These are phyloP conservation scores for Ophiostoma himal-ulmi DNA, from an alignment of 2,329 filamentous ascomycete genomes.

Conservation along the genomic window DNA sequence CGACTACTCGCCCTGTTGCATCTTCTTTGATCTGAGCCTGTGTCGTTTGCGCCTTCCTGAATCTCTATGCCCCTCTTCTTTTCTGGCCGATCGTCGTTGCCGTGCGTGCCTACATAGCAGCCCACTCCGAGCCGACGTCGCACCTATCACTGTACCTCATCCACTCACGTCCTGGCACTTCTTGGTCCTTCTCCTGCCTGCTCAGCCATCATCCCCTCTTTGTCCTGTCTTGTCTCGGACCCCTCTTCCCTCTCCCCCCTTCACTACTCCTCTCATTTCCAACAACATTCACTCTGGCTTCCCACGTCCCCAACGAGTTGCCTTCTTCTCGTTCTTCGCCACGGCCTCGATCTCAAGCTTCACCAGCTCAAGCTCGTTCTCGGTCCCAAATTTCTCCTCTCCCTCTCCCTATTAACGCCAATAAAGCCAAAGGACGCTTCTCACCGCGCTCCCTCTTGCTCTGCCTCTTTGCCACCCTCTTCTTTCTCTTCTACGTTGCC, in stretches of 20 bases:
- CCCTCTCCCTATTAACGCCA: conserved; percentile 37
- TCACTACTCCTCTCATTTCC: background rate
- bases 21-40: background rate
- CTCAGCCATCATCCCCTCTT: background rate
- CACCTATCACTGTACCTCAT: background rate
- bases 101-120: background rate
- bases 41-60: background rate
- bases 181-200: background rate
- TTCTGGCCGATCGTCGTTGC: background rate
- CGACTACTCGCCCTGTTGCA: background rate
- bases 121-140: conserved; percentile 11
- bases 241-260: background rate
- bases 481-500: conserved; percentile 52
- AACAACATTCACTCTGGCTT: conserved; percentile 18
- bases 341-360: conserved; percentile 7
- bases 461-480: conserved; percentile 47
- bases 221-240: background rate
- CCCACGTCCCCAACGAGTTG: conserved; percentile 14
- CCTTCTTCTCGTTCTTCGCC: conserved; percentile 33
- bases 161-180: conserved; percentile 1
- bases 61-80: background rate
- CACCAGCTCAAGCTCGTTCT: background rate
- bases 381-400: conserved; percentile 25
- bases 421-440: conserved; percentile 5
- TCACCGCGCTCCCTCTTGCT: conserved; percentile 34